Percentiles rank a stretch among this genome's conserved stretches.
phyloP scores from a whole-genome alignment of 306 rosid genomes.

The Vigna radiata region DNA sequence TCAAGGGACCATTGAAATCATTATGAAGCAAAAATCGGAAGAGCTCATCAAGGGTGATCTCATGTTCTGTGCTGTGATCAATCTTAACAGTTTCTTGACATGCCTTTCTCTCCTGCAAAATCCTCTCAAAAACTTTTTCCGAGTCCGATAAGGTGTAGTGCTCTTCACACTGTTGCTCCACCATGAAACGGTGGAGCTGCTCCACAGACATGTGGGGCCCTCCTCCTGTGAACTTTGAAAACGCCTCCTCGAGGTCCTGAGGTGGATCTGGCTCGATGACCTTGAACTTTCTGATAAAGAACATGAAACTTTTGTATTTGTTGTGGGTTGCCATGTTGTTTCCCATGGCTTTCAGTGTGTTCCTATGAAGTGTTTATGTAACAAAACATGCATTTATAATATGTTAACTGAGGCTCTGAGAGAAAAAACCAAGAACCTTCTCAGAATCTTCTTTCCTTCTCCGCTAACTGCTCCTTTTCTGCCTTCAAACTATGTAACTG shows the following conservation, averaged over 20 bases:
- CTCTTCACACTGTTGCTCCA: slow-evolving; percentile 68
- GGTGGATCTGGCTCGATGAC: slow-evolving; percentile 65
- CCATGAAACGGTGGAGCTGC: slow-evolving; percentile 66
- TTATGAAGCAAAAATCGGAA: slow-evolving; percentile 61
- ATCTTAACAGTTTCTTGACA: slow-evolving; percentile 4
- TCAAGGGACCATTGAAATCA: slow-evolving; percentile 65
- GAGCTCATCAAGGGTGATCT: slow-evolving; percentile 61
- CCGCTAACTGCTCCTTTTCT: background rate
- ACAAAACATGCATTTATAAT: slow-evolving; percentile 39
- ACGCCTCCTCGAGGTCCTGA: slow-evolving; percentile 62
- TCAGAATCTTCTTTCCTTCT: slow-evolving; percentile 32
- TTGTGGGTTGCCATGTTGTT: slow-evolving; percentile 46
- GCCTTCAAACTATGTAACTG: background rate
- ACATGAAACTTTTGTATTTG: slow-evolving; percentile 70
- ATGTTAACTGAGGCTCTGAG: background rate
- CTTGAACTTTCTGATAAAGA: slow-evolving; percentile 78
- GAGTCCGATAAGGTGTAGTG: slow-evolving; percentile 51
- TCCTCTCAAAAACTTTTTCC: slow-evolving; percentile 50
- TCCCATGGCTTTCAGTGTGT: slow-evolving; percentile 37
- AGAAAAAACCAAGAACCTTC: slow-evolving; percentile 41
- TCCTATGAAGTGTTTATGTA: slow-evolving; percentile 14
- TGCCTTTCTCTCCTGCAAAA: slow-evolving; percentile 46
- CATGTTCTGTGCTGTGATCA: slow-evolving; percentile 21
- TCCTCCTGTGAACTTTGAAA: slow-evolving; percentile 59
- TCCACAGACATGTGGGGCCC: slow-evolving; percentile 54